phyloP scores from a whole-genome alignment of 2,329 filamentous ascomycete species.

The Pyrenochaeta sp. region DNA sequence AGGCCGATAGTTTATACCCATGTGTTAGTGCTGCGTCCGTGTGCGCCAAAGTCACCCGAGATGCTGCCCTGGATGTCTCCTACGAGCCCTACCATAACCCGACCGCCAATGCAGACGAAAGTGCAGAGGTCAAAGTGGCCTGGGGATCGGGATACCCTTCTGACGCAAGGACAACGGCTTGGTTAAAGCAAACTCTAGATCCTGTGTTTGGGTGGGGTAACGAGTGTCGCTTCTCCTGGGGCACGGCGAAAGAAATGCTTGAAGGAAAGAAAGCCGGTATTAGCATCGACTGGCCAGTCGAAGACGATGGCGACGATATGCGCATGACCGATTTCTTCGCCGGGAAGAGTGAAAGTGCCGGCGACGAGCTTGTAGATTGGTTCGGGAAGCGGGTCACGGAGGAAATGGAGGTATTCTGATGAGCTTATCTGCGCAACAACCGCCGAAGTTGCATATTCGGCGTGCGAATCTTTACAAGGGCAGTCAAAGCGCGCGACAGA shows the following conservation, averaged over 20 bases:
- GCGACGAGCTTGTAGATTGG: conserved; percentile 79
- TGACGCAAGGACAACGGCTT: conserved; percentile 79
- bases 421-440: not conserved
- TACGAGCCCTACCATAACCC: conserved; percentile 63
- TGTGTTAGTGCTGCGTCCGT: conserved; percentile 94
- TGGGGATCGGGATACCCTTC: conserved; percentile 97
- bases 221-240: conserved; percentile 96
- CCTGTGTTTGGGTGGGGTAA: conserved; percentile 94
- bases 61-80: conserved; percentile 84
- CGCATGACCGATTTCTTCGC: conserved; percentile 81
- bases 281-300: conserved; percentile 86
- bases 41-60: conserved; percentile 94
- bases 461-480: not conserved
- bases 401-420: conserved; percentile 76
- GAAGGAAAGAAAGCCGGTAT: conserved; percentile 75
- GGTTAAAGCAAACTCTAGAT: conserved; percentile 88
- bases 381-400: conserved; percentile 77
- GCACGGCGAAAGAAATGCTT: conserved; percentile 91
- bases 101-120: conserved; percentile 36
- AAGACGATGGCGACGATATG: conserved; percentile 71
- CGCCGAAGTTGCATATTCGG: not conserved
- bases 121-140: conserved; percentile 51
- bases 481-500: not conserved
- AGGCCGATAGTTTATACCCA: conserved; percentile 91
- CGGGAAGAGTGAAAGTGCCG: conserved; percentile 55